phyloP scores from a whole-genome alignment of 805 yeast species.

The Komagataella phaffii region DNA sequence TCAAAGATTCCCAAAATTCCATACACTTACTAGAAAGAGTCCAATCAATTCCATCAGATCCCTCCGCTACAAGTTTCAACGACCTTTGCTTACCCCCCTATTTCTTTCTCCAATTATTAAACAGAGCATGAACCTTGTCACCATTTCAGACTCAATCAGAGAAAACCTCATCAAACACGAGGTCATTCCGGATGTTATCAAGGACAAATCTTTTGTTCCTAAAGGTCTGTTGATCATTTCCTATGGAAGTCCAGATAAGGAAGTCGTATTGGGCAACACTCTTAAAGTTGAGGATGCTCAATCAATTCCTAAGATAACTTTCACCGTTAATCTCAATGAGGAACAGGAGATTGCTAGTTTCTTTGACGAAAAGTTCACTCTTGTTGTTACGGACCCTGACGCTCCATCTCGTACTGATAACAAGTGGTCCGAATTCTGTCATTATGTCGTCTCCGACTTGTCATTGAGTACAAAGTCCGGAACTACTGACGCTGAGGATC shows the following conservation, averaged over 20 bases:
- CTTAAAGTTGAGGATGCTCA: constrained; percentile 56
- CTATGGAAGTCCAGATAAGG: constrained; percentile 35
- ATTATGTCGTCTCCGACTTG: constrained; percentile 52
- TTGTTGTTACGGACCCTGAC: constrained; percentile 86
- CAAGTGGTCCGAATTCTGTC: constrained; percentile 83
- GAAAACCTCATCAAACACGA: constrained; percentile 35
- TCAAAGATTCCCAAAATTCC: background rate
- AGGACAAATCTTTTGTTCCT: constrained; percentile 20
- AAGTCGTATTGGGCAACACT: constrained; percentile 72
- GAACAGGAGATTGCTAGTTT: constrained; percentile 28
- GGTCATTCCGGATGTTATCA: constrained; percentile 39
- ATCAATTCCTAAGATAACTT: constrained; percentile 48
- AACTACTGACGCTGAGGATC: constrained; percentile 13
- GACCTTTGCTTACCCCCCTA: background rate
- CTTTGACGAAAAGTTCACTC: constrained; percentile 43
- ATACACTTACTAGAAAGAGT: background rate
- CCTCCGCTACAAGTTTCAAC: background rate
- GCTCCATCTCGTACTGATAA: constrained; percentile 78
- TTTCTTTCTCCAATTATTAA: background rate
- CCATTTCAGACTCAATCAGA: constrained; percentile 41
- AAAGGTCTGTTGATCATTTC: constrained; percentile 51
- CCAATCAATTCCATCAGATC: background rate
- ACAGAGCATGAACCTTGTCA: constrained; percentile 26
- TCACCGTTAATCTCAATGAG: constrained; percentile 34
- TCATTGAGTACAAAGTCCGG: constrained; percentile 26